Evolutionary conservation across 2,329 filamentous ascomycete genomes (phyloP), one percentile per base, ranked within the genome.

Genomic region (Aspergillus sclerotialis): DNA sequence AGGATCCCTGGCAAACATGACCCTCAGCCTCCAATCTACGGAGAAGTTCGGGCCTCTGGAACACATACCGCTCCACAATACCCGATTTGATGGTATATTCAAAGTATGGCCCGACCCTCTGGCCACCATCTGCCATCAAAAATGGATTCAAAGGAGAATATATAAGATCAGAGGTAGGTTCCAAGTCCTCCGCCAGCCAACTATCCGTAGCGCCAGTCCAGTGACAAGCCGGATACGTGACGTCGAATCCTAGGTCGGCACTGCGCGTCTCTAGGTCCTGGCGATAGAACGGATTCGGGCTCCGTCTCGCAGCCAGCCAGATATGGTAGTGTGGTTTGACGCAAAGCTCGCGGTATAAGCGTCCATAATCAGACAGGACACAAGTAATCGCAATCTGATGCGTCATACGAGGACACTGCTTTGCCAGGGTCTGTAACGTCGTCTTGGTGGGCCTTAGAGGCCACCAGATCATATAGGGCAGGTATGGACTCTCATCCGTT

Each of bases 401-500:
- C 28, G 27, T n/a, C 40, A 45, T 45, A 16, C 32, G 36, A 25
- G 40, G 38, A 31, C 38, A 43, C 19, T 37, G 35, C 13, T 17
- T 5, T 32, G 24, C 40, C 7, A 45, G 34, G 5, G 30, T 26
- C 29, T 1, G 4, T 10, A 39, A 32, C 26, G 40, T 40, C 4
- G 33, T 30, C 15, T 12, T n/a, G 25, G 8, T 5, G 7, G 40
- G 35, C 24, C 17, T 35, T 6, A 43, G 33, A 1, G 42, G 39
- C 18, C 29, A 27, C 44, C 42, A 46, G 15, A 46, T 46, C 9
- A 46, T 10, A 29, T 30, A 44, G 2, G 37, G 44, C 3, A 36
- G 19, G 19, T 23, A 23, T 7, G 19, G 19, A 6, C 10, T 40
- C 17, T 39, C 36, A 29, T 46, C 28, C 28, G 37, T 32, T 10